Base-by-base conservation (phyloP, 768 basidiomycete species). In the Collybia sp. region DNA sequence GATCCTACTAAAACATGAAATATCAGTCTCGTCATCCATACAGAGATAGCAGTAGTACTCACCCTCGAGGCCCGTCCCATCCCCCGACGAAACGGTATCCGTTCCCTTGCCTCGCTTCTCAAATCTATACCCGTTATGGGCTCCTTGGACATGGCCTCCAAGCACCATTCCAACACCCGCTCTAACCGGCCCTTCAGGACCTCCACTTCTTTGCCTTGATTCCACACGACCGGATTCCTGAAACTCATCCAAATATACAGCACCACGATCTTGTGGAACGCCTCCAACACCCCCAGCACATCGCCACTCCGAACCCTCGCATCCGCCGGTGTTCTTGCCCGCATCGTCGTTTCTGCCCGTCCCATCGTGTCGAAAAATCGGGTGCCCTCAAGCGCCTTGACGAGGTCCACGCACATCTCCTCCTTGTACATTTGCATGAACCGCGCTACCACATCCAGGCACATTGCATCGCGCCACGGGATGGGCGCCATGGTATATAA, bases 171-270 rank as follows among this genome's bases (percentile, higher is more conserved):
- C 56, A 94, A 72, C 12, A 73, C 82, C 31, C 58, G 57, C 65
- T 95, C 90, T 6, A 83, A 68, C 19, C 84, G 66, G 11, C 58
- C 58, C 59, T 92, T 89, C 38, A 90, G 55, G 12, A 58, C 64
- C 11, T 62, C 52, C 1, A 82, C 85, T 19, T 66, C 61, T 5
- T 66, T 59, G 30, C 73, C 66, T n/a, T 85, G 71, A 3, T 75
- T 63, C 60, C 87, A 97, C 6, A 82, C 71, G 43, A 90, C 70
- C 0, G 79, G 72, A 47, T 79, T 72, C 33, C 93, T 83, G 60
- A 79, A 83, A 15, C 74, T 71, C 52, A 93, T 71, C 95, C 95
- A 99, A 41, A 92, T 68, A 64, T 97, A 97, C 16, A 86, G 54
- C 12, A 85, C 82, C 20, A 91, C 56, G 25, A 79, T 66, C 55